Evolutionary conservation across 768 basidiomycete genomes (phyloP), one percentile per base, ranked within the genome.

Genomic region (Gautieria morchelliformis): DNA sequence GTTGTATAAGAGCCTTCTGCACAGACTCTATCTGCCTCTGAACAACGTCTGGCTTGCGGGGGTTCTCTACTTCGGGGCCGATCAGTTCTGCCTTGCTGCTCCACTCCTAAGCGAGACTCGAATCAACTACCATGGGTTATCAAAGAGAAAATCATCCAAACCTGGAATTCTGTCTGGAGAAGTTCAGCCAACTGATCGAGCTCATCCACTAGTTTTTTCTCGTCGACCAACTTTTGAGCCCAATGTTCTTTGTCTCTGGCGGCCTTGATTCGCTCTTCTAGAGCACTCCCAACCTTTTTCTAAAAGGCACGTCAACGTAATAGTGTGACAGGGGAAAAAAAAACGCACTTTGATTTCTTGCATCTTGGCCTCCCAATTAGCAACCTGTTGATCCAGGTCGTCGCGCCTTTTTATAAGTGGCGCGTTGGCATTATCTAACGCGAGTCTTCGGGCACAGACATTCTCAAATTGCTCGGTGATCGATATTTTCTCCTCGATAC

Each of bases 141-240:
- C 30, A 57, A 37, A 10, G 37, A 40, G 30, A 24, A 37, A n/a
- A 60, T 42, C n/a, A 24, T 10, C 67, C 77, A 15, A 61, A 85
- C 88, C 64, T 71, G 68, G 60, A 84, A 87, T 65, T 92, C 87
- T 56, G 75, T 67, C 63, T 85, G 73, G 17, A 88, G 66, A 11
- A 78, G 71, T 15, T 78, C 72, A 3, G 76, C 76, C 4, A 71
- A 69, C 7, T 67, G 74, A 57, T 87, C 73, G 1, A 75, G 70
- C 0, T 69, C 70, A 0, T 69, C 67, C 4, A 87, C 70, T 52
- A 71, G 73, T 47, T 64, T 67, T 60, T 74, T 69, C 61, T 85
- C 83, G 0, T 73, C 72, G 5, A 69, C 71, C 0, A 84, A 68
- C 61, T 87, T 90, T 9, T 69, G 66, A 22, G 72, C 66, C 56